Base-by-base conservation (phyloP, 2,329 filamentous ascomycete species). In the Ascochyta pisi region DNA sequence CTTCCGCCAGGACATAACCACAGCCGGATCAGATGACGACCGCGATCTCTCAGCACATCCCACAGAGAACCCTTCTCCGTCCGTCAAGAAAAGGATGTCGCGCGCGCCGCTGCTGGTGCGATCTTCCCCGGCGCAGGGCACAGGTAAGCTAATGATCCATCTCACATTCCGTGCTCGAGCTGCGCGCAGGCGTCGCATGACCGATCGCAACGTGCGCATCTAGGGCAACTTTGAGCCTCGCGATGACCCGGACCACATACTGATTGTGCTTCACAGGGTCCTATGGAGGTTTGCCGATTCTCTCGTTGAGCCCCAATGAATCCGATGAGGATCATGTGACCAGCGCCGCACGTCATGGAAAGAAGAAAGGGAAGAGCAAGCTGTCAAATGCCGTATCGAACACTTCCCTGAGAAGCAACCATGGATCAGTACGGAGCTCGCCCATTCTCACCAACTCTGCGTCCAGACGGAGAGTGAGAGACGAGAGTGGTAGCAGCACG, bases 121-220 rank as follows among this genome's bases (percentile, higher is more conserved):
- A 57, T 84, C 84, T 45, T 84, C 84, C 61, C 84, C 85, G 39
- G 83, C 83, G 31, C 81, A 84, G 69, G 85, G 84, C 53, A 86
- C 83, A 33, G 66, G 66, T 69, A 65, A 66, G 66, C 62, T 60
- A 61, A 55, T 58, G 38, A 50, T 43, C 47, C 53, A 44, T 44
- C 15, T 47, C 42, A 38, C 42, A 56, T 51, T 47, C 40, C 42
- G 55, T 42, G 53, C 51, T 53, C 55, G 41, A 51, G 50, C 39
- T 40, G 42, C 40, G 42, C 43, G 33, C 49, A 48, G 35, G 31
- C 54, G 44, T 47, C 50, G 40, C 49, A 40, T 22, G 37, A 40
- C 23, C 31, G 22, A 27, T 51, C 16, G 35, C 52, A 35, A 29
- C 34, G 44, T 52, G 56, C 53, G 54, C 54, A 42, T 38, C 23